Conservation (phyloP, 345 rosid species). For the Kandelia obovata region DNA sequence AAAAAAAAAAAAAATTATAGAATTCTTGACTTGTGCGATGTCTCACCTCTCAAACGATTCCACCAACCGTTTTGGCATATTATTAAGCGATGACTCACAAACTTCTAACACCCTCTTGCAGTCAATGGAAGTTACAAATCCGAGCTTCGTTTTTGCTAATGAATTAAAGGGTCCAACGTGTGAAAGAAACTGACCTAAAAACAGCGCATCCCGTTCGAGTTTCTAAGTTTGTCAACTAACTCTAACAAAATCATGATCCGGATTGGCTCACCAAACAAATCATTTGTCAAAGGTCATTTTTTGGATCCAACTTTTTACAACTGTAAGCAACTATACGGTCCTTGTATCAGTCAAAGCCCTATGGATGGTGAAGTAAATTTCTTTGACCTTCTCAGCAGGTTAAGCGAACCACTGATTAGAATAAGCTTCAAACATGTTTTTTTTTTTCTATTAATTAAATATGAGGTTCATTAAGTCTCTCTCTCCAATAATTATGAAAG, state of each 20-base stretch:
- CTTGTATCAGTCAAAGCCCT: not conserved
- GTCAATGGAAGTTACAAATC: no score
- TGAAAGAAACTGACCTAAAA: conserved; percentile 18
- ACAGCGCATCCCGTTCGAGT: not conserved
- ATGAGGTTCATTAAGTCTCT: no score
- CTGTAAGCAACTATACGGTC: conserved; percentile 25
- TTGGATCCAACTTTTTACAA: conserved; percentile 19
- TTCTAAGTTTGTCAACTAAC: conserved; percentile 34
- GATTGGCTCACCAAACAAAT: conserved; percentile 27
- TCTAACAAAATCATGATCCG: conserved; percentile 27
- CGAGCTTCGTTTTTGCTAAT: not conserved
- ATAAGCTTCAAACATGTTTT: no score
- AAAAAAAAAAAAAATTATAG: no score
- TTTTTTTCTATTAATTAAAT: no score
- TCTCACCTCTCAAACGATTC: no score
- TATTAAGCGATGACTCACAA: no score
- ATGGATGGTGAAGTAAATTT: not conserved
- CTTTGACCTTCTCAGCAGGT: conserved; percentile 10
- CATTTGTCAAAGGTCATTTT: conserved; percentile 22
- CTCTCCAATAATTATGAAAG: no score
- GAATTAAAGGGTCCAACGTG: conserved; percentile 10
- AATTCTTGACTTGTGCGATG: no score
- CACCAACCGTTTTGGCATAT: no score
- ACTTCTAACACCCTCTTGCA: no score
- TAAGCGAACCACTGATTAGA: not conserved